Base-by-base conservation (phyloP, 306 rosid genomes). In the Glycyrrhiza uralensis region DNA sequence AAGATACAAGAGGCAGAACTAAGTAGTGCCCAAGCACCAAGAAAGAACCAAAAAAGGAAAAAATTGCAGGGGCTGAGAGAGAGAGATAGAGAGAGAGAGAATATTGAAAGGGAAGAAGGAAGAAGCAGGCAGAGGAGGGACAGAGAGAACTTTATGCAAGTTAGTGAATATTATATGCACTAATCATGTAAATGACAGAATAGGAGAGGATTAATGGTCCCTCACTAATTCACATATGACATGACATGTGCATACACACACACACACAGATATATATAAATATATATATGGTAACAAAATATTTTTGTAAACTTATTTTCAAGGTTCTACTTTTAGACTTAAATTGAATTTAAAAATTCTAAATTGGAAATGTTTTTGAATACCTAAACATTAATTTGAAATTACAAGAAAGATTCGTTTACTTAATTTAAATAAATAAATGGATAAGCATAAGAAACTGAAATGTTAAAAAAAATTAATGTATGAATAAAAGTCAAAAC, bases 131-230 rank as follows among this genome's bases (percentile, higher is more conserved):
- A 50, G 60, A 42, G 54, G 51, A 78, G 59, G 58, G 69, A 71
- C 66, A 52, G 77, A 46, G 81, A 79, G 69, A 71, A 61, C 69
- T 81, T 79, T 72, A 59, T 75, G 72, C 61, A 18, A 71, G 76
- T 52, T 63, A 63, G 55, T 55, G 69, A 38, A 84, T 76, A 83
- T 84, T 74, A 77, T 69, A 79, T 78, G 86, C 91, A 90, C 85
- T 88, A 82, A 90, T 88, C 81, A 89, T 87, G 73, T 82, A 85
- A 81, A 87, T 87, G 91, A 76, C 87, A 80, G 61, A 10, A 71
- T 36, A 74, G 81, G 75, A 72, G 81, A 76, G 79, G 75, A 74
- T 54, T 38, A 35, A 47, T 63, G 30, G n/a, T n/a, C n/a, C n/a
- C 5, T 41, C 35, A 42, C 66, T 74, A n/a, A n/a, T n/a, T 68